Evolutionary conservation across 73 alveolate species (phyloP).

Genomic region (Paramecium caudatum): DNA sequence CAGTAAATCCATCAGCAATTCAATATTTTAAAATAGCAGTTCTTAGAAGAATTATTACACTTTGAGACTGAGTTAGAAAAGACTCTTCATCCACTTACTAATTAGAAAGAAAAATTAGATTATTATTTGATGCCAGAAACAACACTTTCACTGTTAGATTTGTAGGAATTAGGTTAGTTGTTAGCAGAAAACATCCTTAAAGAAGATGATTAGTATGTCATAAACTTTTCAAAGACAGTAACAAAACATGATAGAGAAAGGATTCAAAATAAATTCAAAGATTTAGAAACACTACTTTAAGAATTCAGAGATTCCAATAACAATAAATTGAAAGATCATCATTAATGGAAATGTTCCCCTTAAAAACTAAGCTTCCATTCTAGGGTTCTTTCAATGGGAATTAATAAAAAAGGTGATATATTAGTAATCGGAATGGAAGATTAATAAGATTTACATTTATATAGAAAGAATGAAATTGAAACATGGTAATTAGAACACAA

Average conservation of each 20-base stretch:
- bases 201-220: background rate
- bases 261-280: background rate
- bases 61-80: background rate
- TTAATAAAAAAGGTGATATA: background rate
- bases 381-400: background rate
- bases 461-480: background rate
- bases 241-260: background rate
- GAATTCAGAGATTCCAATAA: background rate
- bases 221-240: background rate
- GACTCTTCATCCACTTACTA: background rate
- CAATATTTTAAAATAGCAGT: background rate
- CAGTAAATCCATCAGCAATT: background rate
- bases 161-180: slow-evolving; percentile 11
- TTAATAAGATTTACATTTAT: background rate
- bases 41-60: background rate
- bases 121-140: slow-evolving; percentile 28
- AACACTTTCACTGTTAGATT: background rate
- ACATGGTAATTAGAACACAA: background rate
- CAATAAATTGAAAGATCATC: background rate
- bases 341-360: too few relatives aligned
- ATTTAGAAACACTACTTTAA: background rate
- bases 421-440: background rate
- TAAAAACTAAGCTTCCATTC: background rate
- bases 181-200: background rate
- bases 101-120: slow-evolving; percentile 35